Base-by-base conservation (phyloP, 805 yeast genomes). In the Metschnikowia similis region DNA sequence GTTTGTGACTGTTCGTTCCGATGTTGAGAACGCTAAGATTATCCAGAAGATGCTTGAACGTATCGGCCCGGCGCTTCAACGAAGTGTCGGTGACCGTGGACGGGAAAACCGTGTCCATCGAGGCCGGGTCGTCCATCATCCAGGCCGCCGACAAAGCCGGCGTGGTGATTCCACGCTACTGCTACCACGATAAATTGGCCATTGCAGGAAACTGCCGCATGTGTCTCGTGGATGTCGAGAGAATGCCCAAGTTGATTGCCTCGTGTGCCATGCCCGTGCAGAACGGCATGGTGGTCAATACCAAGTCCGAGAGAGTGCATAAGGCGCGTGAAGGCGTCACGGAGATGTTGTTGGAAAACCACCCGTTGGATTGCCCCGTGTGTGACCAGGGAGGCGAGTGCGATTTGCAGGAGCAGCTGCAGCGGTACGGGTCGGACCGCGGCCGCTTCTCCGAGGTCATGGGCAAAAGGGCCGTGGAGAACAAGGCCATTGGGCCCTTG, bases 301-400 rank as follows among this genome's bases (percentile, higher is more conserved):
- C 96, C 45, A 80, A 84, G 65, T 73, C 85, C 36, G 92, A 85
- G 58, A 81, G 89, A 64, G 87, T 87, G 55, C 84, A 81, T 68
- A 82, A 85, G 68, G 89, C 91, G 41, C 81, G 96, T 65, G 96
- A 88, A 70, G 92, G 92, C 66, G 94, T 88, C 60, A 89, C 95
- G 40, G 96, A 89, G 71, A 86, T 88, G 84, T 72, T 88, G 54
- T 77, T 88, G 56, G 89, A 88, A 58, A 89, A 89, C 76, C 96
- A 88, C 74, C 96, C 96, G 21, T 77, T 88, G 64, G 96, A 89
- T 73, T 88, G 96, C 72, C 96, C 96, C 26, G 85, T 88, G 49
- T 88, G 96, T 70, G 96, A 88, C 71, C 96, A 88, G 71, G 96
- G 96, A 71, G 96, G 96, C 57, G 96, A 88, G 69, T 88, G 96